Evolutionary conservation across 2,329 filamentous ascomycete genomes (phyloP), one percentile per base, ranked within the genome.

Genomic region (Claviceps paspali): DNA sequence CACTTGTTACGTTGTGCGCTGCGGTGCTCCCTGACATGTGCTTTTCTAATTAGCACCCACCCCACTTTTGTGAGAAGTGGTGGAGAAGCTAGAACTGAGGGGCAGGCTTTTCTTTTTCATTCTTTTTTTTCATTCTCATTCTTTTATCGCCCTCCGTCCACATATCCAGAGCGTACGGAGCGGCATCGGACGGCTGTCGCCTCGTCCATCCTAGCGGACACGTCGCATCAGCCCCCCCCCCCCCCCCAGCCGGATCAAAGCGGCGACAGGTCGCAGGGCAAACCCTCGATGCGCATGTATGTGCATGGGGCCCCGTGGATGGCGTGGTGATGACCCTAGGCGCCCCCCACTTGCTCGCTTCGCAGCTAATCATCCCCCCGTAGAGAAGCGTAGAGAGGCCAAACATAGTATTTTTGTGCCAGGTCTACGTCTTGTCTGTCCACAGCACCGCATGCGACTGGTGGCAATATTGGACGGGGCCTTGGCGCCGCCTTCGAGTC

Each of bases 21-120:
- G 45, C 40, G 46, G 34, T 45, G 38, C 45, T 47, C 45, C 44
- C 41, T 47, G 47, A 45, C 48, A 47, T 49, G 43, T 47, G 45
- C 45, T 43, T 42, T 18, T 9, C 30, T n/a, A n/a, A n/a, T n/a
- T n/a, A n/a, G n/a, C n/a, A n/a, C n/a, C n/a, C n/a, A n/a, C n/a
- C n/a, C n/a, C n/a, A n/a, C n/a, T n/a, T n/a, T n/a, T n/a, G n/a
- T n/a, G n/a, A n/a, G n/a, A n/a, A n/a, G n/a, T n/a, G n/a, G n/a
- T n/a, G n/a, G n/a, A n/a, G n/a, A n/a, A n/a, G n/a, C n/a, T n/a
- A 28, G 27, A 28, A 6, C 27, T 3, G n/a, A 28, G n/a, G 15
- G 2, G 11, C 19, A 18, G n/a, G n/a, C n/a, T n/a, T n/a, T n/a
- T n/a, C n/a, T n/a, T n/a, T n/a, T n/a, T n/a, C n/a, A n/a, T n/a